Evolutionary conservation across 2,329 filamentous ascomycete genomes (phyloP), one percentile per base, ranked within the genome.

Genomic region (Camillea tinctor): DNA sequence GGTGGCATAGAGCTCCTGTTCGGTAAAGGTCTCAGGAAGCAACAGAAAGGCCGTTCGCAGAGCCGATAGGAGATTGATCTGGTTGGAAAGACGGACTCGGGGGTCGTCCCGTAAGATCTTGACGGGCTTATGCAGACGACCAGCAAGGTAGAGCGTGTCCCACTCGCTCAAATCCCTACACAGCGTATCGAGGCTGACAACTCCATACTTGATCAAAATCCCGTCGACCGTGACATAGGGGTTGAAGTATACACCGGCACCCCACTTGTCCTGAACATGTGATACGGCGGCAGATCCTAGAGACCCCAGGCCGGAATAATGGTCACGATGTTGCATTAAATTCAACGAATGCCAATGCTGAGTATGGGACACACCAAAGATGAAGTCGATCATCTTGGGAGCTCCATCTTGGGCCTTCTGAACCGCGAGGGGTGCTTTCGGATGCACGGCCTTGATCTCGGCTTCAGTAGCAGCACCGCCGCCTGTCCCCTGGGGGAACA

Each of bases 291-390:
- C 93, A 1, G 93, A 98, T 1, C 94, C 94, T 20, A 97, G 77
- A 15, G 87, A 89, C 1, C 91, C 91, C 20, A 99, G 80, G 11
- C 85, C 88, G 1, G 94, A 98, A 77, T 99, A 99, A 76, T 99
- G 95, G 69, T 96, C 84, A 7, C 91, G 89, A 72, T 99, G 90
- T 74, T 97, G 90, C 65, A 84, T 83, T 68, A 99, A 81, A 71
- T 99, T 99, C 62, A 99, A 82, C 36, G 90, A 93, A 77, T 99
- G 95, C 92, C 94, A 99, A 77, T 99, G 95, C 73, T 99, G 91
- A 1, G 91, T 92, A 75, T 96, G 92, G 1, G 91, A 92, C 11
- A 98, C 94, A 23, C 94, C 95, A 73, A 99, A 95, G 67, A 99
- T 96, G 74, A 99, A 97, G 77, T 99, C 95, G 65, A 99, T 96